phyloP scores from a whole-genome alignment of 2,329 filamentous ascomycete species.

The Tolypocladium tundrense region DNA sequence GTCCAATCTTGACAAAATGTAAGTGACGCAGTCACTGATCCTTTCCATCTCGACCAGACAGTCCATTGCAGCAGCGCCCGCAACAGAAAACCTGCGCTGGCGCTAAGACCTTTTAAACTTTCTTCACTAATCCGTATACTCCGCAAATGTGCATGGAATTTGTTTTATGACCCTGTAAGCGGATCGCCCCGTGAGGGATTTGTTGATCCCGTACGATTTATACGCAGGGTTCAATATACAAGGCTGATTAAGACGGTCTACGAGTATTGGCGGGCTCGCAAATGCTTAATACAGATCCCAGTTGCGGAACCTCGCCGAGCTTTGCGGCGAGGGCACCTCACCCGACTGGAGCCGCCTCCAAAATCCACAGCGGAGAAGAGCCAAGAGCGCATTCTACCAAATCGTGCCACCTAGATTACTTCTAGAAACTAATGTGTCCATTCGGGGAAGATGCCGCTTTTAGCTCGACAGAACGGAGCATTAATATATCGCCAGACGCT shows the following conservation, averaged over 20 bases:
- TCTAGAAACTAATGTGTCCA: background rate
- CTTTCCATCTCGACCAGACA: background rate
- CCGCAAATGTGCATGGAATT: no score
- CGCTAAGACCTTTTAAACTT: background rate
- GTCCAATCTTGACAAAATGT: background rate
- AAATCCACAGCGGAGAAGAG: background rate
- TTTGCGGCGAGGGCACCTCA: background rate
- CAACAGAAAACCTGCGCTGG: background rate
- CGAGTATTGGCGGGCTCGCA: background rate
- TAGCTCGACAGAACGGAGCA: no score
- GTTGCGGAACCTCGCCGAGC: no score
- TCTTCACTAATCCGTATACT: background rate
- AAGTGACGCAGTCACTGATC: background rate
- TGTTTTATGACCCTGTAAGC: background rate
- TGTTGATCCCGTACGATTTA: background rate
- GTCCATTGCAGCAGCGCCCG: background rate
- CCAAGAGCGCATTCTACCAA: background rate
- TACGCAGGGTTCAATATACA: background rate
- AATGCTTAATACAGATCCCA: no score
- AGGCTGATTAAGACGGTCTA: background rate
- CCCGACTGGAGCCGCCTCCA: background rate
- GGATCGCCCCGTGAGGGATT: background rate
- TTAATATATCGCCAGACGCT: no score
- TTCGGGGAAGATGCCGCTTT: background rate
- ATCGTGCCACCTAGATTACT: background rate